Percentiles rank a stretch among this genome's conserved stretches.
Evolutionary conservation across 352 stramenopile species (phyloP).

Genomic region (Globisporangium cederbergense): DNA sequence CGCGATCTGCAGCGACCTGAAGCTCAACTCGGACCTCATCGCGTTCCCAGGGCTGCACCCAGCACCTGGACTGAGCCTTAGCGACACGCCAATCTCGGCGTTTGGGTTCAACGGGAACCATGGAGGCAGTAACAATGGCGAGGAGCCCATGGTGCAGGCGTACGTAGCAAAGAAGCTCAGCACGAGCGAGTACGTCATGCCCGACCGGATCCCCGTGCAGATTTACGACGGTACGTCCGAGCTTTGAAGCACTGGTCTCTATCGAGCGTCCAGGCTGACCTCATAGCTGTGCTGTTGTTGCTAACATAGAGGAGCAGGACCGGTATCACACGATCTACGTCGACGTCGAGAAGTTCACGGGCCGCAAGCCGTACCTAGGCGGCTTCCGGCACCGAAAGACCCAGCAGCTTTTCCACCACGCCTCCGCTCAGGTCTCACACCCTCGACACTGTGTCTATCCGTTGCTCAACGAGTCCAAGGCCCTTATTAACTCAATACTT

Average conservation of each 20-base stretch:
- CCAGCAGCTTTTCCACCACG: slow-evolving; percentile 89
- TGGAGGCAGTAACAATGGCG: slow-evolving; percentile 15
- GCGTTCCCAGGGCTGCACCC: slow-evolving; percentile 55
- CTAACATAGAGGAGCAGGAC: slow-evolving; percentile 39
- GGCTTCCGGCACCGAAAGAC: slow-evolving; percentile 88
- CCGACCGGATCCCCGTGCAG: slow-evolving; percentile 74
- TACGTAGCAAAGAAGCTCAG: slow-evolving; percentile 37
- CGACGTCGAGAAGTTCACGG: slow-evolving; percentile 71
- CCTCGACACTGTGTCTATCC: neutral
- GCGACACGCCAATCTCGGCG: slow-evolving; percentile 33
- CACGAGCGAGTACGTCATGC: slow-evolving; percentile 80
- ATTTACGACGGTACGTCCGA: slow-evolving; percentile 46
- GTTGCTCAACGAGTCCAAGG: neutral
- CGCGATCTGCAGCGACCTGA: slow-evolving; percentile 55
- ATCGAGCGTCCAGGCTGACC: neutral
- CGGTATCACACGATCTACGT: slow-evolving; percentile 55
- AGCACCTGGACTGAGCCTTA: slow-evolving; percentile 26
- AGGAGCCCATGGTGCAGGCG: slow-evolving; percentile 44
- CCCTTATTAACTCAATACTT: neutral
- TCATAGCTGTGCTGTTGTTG: neutral
- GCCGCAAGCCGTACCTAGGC: slow-evolving; percentile 84
- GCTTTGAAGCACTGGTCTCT: neutral
- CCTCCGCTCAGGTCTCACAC: slow-evolving; percentile 64
- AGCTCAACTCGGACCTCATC: slow-evolving; percentile 52
- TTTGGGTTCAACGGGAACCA: slow-evolving; percentile 28